Evolutionary conservation across 1,139 yeast species (phyloP).

Genomic region (Magnusiomyces paraingens): DNA sequence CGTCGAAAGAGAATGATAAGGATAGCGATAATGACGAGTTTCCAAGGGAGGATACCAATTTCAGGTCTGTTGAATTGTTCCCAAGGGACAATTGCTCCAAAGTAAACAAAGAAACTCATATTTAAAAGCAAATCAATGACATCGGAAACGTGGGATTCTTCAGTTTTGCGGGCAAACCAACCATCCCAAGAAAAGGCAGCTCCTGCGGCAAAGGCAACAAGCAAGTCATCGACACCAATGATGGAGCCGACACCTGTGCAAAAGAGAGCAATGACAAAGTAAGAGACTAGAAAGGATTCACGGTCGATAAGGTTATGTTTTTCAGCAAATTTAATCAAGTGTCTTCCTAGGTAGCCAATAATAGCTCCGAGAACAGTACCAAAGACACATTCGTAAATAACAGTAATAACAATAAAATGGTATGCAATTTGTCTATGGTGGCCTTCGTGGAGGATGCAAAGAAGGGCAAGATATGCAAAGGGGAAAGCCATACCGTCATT

Average conservation of each 20-base stretch:
- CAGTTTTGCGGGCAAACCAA: constrained; percentile 80
- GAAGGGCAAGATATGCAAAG: constrained; percentile 70
- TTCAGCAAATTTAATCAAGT: constrained; percentile 75
- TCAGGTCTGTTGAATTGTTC: constrained; percentile 59
- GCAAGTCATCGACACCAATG: constrained; percentile 85
- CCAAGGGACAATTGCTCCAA: constrained; percentile 97
- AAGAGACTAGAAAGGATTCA: constrained; percentile 89
- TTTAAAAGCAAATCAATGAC: constrained; percentile 71
- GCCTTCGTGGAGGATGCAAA: constrained; percentile 61
- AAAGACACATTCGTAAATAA: constrained; percentile 80
- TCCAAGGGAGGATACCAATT: constrained; percentile 77
- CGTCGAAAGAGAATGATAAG: constrained; percentile 81
- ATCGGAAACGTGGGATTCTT: constrained; percentile 87
- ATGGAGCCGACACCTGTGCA: constrained; percentile 94
- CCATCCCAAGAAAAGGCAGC: constrained; percentile 97
- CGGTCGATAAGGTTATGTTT: constrained; percentile 70
- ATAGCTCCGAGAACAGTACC: constrained; percentile 73
- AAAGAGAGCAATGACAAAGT: constrained; percentile 74
- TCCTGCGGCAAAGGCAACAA: constrained; percentile 94
- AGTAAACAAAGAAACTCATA: constrained; percentile 84
- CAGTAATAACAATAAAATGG: constrained; percentile 77
- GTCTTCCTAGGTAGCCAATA: constrained; percentile 72
- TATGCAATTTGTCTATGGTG: constrained; percentile 63
- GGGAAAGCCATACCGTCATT: constrained; percentile 99
- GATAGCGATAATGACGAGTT: constrained; percentile 70